Evolutionary conservation across 164 flowering plant genomes (phyloP).

Genomic region (Santalum album): DNA sequence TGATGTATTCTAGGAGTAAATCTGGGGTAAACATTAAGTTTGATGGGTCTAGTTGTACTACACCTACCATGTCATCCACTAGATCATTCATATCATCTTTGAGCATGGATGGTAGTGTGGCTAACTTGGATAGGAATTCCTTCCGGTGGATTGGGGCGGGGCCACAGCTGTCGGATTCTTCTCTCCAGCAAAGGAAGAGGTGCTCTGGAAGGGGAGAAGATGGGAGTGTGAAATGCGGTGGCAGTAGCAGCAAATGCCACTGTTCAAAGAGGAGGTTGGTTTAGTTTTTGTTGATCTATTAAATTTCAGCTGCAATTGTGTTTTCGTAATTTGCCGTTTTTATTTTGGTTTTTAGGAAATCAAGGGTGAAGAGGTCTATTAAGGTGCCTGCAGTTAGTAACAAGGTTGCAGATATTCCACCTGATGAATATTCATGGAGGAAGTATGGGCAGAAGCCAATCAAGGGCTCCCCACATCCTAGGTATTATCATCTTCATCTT

Average conservation of each 20-base stretch:
- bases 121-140: conserved; percentile 1
- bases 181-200: background rate
- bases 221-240: background rate
- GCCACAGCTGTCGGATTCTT: background rate
- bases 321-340: background rate
- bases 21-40: background rate
- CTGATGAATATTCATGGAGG: conserved; percentile 33
- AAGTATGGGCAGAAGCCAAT: conserved; percentile 51
- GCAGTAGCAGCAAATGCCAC: conserved; percentile 21
- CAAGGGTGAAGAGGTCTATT: conserved; percentile 20
- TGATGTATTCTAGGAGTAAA: background rate
- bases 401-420: conserved; percentile 22
- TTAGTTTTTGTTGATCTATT: background rate
- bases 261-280: conserved; percentile 23
- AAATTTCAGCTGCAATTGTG: no score
- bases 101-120: conserved; percentile 1
- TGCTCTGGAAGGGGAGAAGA: background rate
- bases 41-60: background rate
- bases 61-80: background rate
- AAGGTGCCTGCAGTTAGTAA: conserved; percentile 22
- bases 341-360: conserved; percentile 12
- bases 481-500: conserved; percentile 14
- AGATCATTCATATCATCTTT: conserved; percentile 1
- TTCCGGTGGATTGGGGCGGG: background rate
- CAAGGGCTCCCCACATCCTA: conserved; percentile 42